A percentile compares a stretch with the other conserved stretches of the same genome.
These are phyloP conservation scores for Blastocystis hominis DNA, from an alignment of 352 stramenopile species.

Conservation along the genomic window DNA sequence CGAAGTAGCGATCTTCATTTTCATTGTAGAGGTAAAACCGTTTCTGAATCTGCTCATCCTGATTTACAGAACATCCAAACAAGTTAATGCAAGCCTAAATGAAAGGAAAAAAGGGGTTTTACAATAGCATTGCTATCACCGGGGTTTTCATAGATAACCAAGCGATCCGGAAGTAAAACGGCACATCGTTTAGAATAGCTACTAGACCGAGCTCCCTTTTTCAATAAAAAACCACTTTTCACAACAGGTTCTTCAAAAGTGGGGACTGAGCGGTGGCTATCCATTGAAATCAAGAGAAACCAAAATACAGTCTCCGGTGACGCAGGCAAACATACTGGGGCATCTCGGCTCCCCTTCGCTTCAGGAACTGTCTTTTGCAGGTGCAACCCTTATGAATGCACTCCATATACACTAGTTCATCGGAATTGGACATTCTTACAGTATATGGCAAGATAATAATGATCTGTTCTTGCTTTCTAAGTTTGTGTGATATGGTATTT, in stretches of 20 bases:
- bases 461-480: too few species aligned
- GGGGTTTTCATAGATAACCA: slow-evolving; percentile 37
- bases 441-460: too few species aligned
- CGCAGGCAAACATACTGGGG: slow-evolving; percentile 31
- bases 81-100: slow-evolving; percentile 42
- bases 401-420: background rate
- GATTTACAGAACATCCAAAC: background rate
- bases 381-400: slow-evolving; percentile 18
- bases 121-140: slow-evolving; percentile 29
- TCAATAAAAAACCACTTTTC: slow-evolving; percentile 27
- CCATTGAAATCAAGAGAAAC: background rate
- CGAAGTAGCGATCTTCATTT: slow-evolving; percentile 6
- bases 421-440: background rate
- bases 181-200: slow-evolving; percentile 27
- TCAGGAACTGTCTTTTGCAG: background rate
- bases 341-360: background rate
- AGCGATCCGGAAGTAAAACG: slow-evolving; percentile 30
- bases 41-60: slow-evolving; percentile 28
- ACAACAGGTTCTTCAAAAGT: background rate
- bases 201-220: slow-evolving; percentile 17
- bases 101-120: background rate
- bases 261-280: background rate
- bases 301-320: slow-evolving; percentile 15
- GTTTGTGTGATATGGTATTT: too few species aligned
- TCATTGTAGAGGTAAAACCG: slow-evolving; percentile 1